Evolutionary conservation across 2,329 filamentous ascomycete genomes (phyloP).

Genomic region (Fusarium nematophilum): DNA sequence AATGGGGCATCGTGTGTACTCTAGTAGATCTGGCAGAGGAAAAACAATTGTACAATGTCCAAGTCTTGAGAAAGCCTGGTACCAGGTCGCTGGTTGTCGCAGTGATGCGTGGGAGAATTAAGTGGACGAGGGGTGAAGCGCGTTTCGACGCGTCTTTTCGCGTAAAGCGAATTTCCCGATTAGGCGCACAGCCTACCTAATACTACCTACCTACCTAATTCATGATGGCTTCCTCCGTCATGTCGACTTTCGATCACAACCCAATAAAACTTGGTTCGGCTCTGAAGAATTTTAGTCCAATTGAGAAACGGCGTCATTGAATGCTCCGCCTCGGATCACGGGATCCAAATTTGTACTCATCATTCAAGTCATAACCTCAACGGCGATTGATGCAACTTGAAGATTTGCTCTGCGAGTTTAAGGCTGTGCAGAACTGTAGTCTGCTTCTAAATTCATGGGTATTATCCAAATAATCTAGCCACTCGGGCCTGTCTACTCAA

Average conservation of each 20-base stretch:
- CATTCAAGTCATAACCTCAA: too few relatives aligned
- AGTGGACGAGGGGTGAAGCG: constrained; percentile 30
- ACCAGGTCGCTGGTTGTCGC: constrained; percentile 31
- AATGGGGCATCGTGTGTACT: constrained; percentile 37
- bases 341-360: too few relatives aligned
- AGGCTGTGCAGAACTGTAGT: not conserved
- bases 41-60: not conserved
- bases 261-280: too few relatives aligned
- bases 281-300: too few relatives aligned
- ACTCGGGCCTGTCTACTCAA: constrained; percentile 28
- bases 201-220: not conserved
- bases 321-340: too few relatives aligned
- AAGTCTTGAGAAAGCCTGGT: constrained; percentile 1
- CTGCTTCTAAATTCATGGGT: constrained; percentile 28
- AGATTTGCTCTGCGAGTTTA: too few relatives aligned
- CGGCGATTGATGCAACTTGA: too few relatives aligned
- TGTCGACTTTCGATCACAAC: too few relatives aligned
- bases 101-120: constrained; percentile 33
- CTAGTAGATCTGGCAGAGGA: too few relatives aligned
- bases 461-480: constrained; percentile 16
- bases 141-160: constrained; percentile 39
- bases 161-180: constrained; percentile 41
- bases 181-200: constrained; percentile 15
- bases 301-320: too few relatives aligned
- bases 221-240: too few relatives aligned